Evolutionary conservation across 208 protist genomes (phyloP).

Genomic region (Crithidia fasciculata): DNA sequence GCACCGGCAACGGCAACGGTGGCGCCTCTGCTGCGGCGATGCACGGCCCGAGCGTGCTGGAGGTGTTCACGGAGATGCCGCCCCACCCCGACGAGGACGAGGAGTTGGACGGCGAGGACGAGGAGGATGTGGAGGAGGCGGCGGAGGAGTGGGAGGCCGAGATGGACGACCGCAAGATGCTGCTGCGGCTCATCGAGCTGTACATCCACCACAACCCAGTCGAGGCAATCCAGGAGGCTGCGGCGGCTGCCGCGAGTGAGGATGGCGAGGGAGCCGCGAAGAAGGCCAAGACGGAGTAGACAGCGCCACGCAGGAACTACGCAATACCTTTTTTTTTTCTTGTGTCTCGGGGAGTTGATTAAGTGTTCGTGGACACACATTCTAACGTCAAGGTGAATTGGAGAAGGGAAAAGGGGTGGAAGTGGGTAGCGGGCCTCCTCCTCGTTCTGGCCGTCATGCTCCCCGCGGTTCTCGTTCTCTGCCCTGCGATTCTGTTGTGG

Average conservation of each 20-base stretch:
- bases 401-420: too few species aligned
- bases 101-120: conserved; percentile 56
- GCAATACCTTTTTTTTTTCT: background rate
- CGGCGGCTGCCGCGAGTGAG: conserved; percentile 29
- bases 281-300: conserved; percentile 44
- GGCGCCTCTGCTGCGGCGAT: conserved; percentile 15
- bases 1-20: background rate
- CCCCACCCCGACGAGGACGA: conserved; percentile 70
- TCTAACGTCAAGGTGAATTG: too few species aligned
- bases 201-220: conserved; percentile 39
- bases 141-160: conserved; percentile 75
- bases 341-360: background rate
- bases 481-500: too few species aligned
- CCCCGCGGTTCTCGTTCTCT: too few species aligned
- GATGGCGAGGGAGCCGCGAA: conserved; percentile 28
- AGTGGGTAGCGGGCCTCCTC: too few species aligned
- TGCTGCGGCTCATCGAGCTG: conserved; percentile 52
- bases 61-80: conserved; percentile 77
- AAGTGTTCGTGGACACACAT: too few species aligned
- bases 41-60: conserved; percentile 73
- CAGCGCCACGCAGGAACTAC: too few species aligned
- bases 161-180: conserved; percentile 71
- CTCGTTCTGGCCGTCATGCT: too few species aligned
- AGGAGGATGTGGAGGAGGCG: conserved; percentile 52
- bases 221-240: conserved; percentile 35